A percentile compares a stretch with the other conserved stretches of the same genome.
phyloP scores from a whole-genome alignment of 169 alveolate genomes.

The Cryptosporidium viatorum region DNA sequence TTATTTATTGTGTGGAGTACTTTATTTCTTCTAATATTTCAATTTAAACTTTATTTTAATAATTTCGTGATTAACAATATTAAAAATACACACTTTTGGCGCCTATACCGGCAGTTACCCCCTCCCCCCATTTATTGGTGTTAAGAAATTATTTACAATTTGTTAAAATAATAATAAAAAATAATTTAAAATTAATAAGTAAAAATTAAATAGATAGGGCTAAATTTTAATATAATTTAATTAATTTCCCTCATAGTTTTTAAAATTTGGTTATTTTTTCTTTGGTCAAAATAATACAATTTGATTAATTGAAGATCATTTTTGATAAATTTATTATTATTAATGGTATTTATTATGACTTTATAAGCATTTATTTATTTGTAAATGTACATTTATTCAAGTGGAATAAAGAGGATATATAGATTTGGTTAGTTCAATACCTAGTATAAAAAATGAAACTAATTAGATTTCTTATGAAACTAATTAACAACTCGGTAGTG shows the following conservation, averaged over 20 bases:
- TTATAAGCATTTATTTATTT: not conserved
- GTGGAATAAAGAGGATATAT: not conserved
- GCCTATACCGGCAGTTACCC: slow-evolving; percentile 25
- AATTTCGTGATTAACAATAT: not conserved
- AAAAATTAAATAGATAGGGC: too few species aligned
- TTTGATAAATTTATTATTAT: too few species aligned
- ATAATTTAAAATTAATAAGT: not conserved
- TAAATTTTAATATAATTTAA: too few species aligned
- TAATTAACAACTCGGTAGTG: slow-evolving; percentile 96
- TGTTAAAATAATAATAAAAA: not conserved
- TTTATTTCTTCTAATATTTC: too few species aligned
- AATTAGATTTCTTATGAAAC: slow-evolving; percentile 96
- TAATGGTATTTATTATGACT: too few species aligned
- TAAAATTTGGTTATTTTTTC: too few species aligned
- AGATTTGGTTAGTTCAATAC: not conserved
- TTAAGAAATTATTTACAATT: not conserved
- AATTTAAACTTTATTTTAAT: too few species aligned
- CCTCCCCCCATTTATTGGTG: not conserved
- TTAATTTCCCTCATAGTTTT: not conserved
- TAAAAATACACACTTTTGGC: slow-evolving; percentile 3
- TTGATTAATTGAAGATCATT: not conserved
- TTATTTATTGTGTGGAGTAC: not conserved
- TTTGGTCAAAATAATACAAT: not conserved
- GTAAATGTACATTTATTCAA: not conserved
- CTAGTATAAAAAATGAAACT: slow-evolving; percentile 90